Base-by-base conservation (phyloP, 176 grass and related monocot species). In the Paspalum vaginatum region DNA sequence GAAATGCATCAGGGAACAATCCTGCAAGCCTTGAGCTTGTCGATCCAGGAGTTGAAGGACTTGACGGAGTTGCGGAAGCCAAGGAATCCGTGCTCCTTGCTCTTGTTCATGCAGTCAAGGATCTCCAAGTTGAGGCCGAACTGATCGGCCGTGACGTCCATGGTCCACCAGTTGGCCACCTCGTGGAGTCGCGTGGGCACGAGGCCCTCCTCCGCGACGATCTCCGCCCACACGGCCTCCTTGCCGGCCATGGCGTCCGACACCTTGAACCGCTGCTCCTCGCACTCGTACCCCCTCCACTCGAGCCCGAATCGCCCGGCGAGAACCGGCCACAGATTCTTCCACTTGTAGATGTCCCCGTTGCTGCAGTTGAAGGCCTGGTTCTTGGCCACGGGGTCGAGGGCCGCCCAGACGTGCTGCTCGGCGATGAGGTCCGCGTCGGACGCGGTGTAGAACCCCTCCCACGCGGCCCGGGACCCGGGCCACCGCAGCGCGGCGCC, bases 71-170 rank as follows among this genome's bases (percentile, higher is more conserved):
- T 88, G 9, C 90, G 71, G 80, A 96, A 96, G 56, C 93, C 93
- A 6, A 96, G 69, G 86, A 96, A 96, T 0, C 93, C 93, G 14
- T 88, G 90, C 59, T 96, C 93, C 90, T 96, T 96, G 82, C 90
- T 96, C 72, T 96, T 96, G 74, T 92, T 96, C 93, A 96, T 96
- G 68, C 54, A 81, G 22, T 90, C 90, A 26, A 96, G 64, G 37
- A 79, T 44, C 66, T 84, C 79, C 5, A 32, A 32, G 32, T 3
- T 32, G 32, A 32, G 32, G 2, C 32, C 32, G 32, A 32, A 32
- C 32, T 17, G 16, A 24, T 90, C 75, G 0, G 55, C 11, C 0
- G 57, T 56, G 5, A 90, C 53, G 43, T 92, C 93, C 0, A 75
- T 83, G 22, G 55, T 88, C 79, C 80, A 73, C 90, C 90, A 93